Conservation (phyloP, 345 rosid genomes). For the Boechera retrofracta region DNA sequence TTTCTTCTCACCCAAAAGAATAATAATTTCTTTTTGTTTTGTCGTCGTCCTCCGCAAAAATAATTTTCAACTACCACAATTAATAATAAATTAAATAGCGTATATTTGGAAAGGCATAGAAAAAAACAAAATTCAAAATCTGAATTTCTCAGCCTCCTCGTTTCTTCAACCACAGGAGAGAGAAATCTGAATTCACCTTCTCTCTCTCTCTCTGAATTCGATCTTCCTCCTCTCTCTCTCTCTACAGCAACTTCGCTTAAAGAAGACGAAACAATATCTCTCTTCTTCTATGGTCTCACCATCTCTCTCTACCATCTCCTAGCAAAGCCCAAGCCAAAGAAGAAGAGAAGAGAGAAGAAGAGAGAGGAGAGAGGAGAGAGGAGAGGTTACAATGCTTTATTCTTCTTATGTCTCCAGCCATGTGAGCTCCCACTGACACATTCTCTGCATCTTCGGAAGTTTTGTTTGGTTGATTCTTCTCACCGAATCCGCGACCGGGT, state of each 20-base stretch:
- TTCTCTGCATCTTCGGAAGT: constrained; percentile 48
- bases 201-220: constrained; percentile 31
- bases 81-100: constrained; percentile 17
- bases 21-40: not conserved
- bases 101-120: constrained; percentile 15
- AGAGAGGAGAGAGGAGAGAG: not conserved
- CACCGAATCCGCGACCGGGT: constrained; percentile 38
- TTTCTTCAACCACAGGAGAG: constrained; percentile 38
- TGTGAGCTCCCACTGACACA: constrained; percentile 83
- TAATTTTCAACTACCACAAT: constrained; percentile 43
- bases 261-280: constrained; percentile 68
- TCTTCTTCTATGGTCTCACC: constrained; percentile 36
- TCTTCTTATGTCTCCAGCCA: constrained; percentile 57
- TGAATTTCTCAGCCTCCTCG: constrained; percentile 44
- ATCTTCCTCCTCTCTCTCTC: constrained; percentile 34
- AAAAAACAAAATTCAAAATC: constrained; percentile 40
- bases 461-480: constrained; percentile 14
- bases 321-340: constrained; percentile 14
- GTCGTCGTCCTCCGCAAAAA: constrained; percentile 35
- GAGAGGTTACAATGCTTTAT: constrained; percentile 49
- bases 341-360: not conserved
- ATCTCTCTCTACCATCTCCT: constrained; percentile 29
- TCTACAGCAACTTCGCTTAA: constrained; percentile 64
- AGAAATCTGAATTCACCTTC: constrained; percentile 17
- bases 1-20: not conserved